Evolutionary conservation across 176 grass and related monocot species (phyloP), one percentile per base, ranked within the genome.

Genomic region (Lolium rigidum): DNA sequence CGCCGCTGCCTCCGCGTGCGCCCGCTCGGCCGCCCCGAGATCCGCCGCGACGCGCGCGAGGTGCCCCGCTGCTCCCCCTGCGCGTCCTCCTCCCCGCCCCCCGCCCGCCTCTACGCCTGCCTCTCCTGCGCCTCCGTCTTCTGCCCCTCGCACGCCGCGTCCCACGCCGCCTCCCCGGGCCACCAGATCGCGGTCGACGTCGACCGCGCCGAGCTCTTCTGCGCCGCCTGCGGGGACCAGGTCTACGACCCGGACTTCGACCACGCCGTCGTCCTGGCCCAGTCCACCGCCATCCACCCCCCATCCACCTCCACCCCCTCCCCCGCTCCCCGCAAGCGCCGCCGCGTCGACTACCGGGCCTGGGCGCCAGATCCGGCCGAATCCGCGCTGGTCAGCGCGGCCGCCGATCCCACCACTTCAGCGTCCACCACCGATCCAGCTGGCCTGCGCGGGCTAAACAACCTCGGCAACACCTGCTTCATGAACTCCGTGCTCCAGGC

Each of bases 401-500:
- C 84, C 14, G 79, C 87, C 76, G 81, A 87, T 58, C 82, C 91
- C 44, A 82, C 92, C 43, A 79, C 88, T 0, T 91, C 95, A 74
- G 62, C 71, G 3, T 91, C 90, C 25, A 54, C 89, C 43, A 46
- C 83, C 69, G 78, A 83, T 16, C 84, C 90, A 0, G 61, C 87
- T 25, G 97, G 97, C 0, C 86, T 98, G 38, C 82, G 97, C 18
- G 97, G 94, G 1, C 84, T 99, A 55, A 99, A 96, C 90, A 99
- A 99, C 63, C 89, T 99, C 38, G 94, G 97, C 63, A 99, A 96
- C 76, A 96, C 94, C 20, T 99, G 97, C 88, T 99, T 99, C 84
- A 92, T 99, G 92, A 99, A 99, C 97, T 99, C 94, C 52, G 94
- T 99, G 54, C 87, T 99, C 18, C 97, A 99, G 78, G 92, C 92